These are phyloP conservation scores for Aureobasidium namibiae DNA, from an alignment of 2,329 filamentous ascomycete species.

Conservation along the genomic window DNA sequence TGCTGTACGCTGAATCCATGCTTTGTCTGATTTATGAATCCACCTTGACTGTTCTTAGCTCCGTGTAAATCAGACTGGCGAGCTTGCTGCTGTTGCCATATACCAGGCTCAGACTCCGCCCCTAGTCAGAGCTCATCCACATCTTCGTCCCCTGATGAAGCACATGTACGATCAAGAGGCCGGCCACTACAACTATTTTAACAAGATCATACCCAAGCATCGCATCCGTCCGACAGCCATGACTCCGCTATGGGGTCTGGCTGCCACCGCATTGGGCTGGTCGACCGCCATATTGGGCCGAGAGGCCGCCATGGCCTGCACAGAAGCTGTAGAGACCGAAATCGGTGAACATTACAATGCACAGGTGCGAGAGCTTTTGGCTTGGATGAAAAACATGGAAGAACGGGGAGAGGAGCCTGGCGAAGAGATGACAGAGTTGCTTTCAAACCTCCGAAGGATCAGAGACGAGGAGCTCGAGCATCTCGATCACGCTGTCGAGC, in stretches of 20 bases:
- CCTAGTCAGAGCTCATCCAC: slow-evolving; percentile 71
- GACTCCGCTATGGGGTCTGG: slow-evolving; percentile 79
- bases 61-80: slow-evolving; percentile 93
- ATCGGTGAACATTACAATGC: slow-evolving; percentile 94
- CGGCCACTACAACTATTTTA: slow-evolving; percentile 79
- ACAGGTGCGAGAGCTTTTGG: slow-evolving; percentile 73
- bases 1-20: slow-evolving; percentile 44
- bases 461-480: slow-evolving; percentile 96
- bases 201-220: slow-evolving; percentile 71
- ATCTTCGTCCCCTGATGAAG: slow-evolving; percentile 82
- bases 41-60: slow-evolving; percentile 42
- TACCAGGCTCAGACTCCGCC: slow-evolving; percentile 82
- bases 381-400: slow-evolving; percentile 72
- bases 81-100: slow-evolving; percentile 92
- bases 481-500: slow-evolving; percentile 85
- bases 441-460: slow-evolving; percentile 70
- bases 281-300: slow-evolving; percentile 78
- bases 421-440: slow-evolving; percentile 64
- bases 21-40: not conserved
- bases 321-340: slow-evolving; percentile 96
- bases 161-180: slow-evolving; percentile 99
- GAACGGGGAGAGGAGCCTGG: slow-evolving; percentile 70
- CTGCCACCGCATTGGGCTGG: slow-evolving; percentile 80
- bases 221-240: slow-evolving; percentile 86
- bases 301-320: slow-evolving; percentile 97